Conservation (phyloP, 371 early-diverging fungal genomes). For the Haplosporangium sp. region DNA sequence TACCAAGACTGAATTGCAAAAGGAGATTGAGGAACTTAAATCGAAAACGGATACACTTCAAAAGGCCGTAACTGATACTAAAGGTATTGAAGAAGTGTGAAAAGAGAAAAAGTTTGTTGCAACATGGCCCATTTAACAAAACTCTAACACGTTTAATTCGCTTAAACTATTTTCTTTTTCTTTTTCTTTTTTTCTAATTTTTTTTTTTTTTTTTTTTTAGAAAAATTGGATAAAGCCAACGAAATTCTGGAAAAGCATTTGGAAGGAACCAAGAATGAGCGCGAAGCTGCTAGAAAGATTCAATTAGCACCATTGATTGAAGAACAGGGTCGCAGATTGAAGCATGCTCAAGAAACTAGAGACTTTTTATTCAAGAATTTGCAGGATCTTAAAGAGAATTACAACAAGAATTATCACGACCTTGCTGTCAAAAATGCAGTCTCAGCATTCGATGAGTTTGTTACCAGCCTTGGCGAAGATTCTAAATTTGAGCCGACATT, state of each 20-base stretch:
- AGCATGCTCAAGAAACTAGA: constrained; percentile 24
- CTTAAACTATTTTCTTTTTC: too few species aligned
- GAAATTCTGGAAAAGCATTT: constrained; percentile 27
- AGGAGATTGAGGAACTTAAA: constrained; percentile 52
- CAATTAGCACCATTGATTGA: constrained; percentile 37
- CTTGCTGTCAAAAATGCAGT: constrained; percentile 78
- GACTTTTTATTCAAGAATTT: constrained; percentile 50
- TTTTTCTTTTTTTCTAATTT: too few species aligned
- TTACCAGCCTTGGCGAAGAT: constrained; percentile 13
- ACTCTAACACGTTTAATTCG: not conserved
- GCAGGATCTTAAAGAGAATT: constrained; percentile 71
- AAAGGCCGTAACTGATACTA: constrained; percentile 47
- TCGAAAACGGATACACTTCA: constrained; percentile 55
- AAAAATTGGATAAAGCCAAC: constrained; percentile 46
- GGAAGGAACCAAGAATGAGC: constrained; percentile 33
- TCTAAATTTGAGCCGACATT: constrained; percentile 57
- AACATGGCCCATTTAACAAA: not conserved
- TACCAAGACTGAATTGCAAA: constrained; percentile 39
- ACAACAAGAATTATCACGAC: constrained; percentile 86
- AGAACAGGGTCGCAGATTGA: constrained; percentile 56
- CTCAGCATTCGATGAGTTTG: constrained; percentile 70
- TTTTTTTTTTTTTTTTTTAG: constrained; percentile 6
- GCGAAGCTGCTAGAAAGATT: constrained; percentile 17
- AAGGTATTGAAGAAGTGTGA: constrained; percentile 38
- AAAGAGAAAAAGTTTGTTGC: not conserved